Conservation (phyloP, 164 flowering plant species). For the Macadamia integrifolia region DNA sequence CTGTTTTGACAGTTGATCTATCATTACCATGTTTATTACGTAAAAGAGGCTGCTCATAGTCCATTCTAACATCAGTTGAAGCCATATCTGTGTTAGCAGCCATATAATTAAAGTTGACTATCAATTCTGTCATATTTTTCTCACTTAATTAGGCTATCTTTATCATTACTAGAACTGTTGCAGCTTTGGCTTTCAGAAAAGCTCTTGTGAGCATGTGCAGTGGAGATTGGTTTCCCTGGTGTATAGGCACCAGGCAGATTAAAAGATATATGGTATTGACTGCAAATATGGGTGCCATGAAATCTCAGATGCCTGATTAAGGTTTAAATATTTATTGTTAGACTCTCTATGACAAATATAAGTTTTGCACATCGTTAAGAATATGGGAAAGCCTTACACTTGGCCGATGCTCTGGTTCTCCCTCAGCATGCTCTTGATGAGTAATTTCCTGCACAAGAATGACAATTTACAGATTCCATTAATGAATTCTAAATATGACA, state of each 20-base stretch:
- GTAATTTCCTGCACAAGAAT: slow-evolving; percentile 58
- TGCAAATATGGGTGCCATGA: slow-evolving; percentile 89
- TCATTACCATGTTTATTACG: slow-evolving; percentile 27
- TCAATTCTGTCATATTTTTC: slow-evolving; percentile 28
- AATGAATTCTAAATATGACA: not conserved
- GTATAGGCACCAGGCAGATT: slow-evolving; percentile 29
- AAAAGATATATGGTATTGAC: slow-evolving; percentile 48
- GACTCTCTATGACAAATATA: not conserved
- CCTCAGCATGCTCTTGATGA: slow-evolving; percentile 92
- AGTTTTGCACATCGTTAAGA: not conserved
- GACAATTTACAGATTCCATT: not conserved
- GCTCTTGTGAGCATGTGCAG: slow-evolving; percentile 35
- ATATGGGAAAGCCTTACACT: slow-evolving; percentile 43
- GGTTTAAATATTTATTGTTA: slow-evolving; percentile 19
- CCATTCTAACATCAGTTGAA: slow-evolving; percentile 43
- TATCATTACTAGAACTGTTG: slow-evolving; percentile 76
- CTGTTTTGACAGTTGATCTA: slow-evolving; percentile 20
- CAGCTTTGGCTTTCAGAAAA: slow-evolving; percentile 84
- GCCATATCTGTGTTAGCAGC: slow-evolving; percentile 41
- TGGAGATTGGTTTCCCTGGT: slow-evolving; percentile 47
- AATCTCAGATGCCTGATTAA: slow-evolving; percentile 79
- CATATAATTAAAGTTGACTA: slow-evolving; percentile 37
- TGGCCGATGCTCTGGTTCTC: slow-evolving; percentile 94
- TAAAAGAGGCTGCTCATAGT: slow-evolving; percentile 37
- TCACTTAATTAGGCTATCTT: slow-evolving; percentile 61